A percentile compares a stretch with the other conserved stretches of the same genome.
These are phyloP conservation scores for Thalassiosira mediterranea DNA, from an alignment of 352 stramenopile genomes.

Conservation along the genomic window DNA sequence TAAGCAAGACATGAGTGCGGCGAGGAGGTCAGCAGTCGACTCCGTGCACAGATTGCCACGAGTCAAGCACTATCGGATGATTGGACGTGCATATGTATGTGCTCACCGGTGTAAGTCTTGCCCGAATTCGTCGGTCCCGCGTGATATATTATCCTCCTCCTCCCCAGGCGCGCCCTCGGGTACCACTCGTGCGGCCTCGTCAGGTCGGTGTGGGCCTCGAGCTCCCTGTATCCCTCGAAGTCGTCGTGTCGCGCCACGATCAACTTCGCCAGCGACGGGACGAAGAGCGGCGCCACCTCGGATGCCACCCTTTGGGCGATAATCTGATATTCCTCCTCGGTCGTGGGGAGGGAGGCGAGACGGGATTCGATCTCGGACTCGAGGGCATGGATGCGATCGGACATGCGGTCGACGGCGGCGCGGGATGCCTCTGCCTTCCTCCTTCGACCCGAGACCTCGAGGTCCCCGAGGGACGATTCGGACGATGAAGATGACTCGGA, in stretches of 20 bases:
- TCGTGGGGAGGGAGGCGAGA: too few relatives aligned
- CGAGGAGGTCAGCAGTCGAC: too few relatives aligned
- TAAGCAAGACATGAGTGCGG: too few relatives aligned
- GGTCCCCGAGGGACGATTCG: too few relatives aligned
- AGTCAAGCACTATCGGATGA: too few relatives aligned
- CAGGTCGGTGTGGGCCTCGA: slow-evolving; percentile 72
- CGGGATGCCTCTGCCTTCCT: too few relatives aligned
- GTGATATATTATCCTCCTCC: slow-evolving; percentile 77
- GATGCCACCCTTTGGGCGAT: slow-evolving; percentile 6
- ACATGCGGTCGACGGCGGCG: too few relatives aligned
- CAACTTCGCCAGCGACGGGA: slow-evolving; percentile 49
- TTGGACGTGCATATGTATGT: too few relatives aligned
- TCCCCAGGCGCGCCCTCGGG: slow-evolving; percentile 61
- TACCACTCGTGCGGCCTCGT: slow-evolving; percentile 81
- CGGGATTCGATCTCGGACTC: too few relatives aligned
- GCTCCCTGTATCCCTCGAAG: slow-evolving; percentile 56
- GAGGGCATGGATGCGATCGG: too few relatives aligned
- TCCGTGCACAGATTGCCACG: too few relatives aligned
- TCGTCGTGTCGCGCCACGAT: slow-evolving; percentile 52
- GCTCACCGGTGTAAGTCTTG: slow-evolving; percentile 96
- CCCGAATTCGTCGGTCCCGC: slow-evolving; percentile 93
- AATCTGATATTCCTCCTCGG: slow-evolving; percentile 19
- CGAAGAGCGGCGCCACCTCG: slow-evolving; percentile 14
- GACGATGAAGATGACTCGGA: not conserved
- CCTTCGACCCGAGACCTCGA: too few relatives aligned